phyloP scores from a whole-genome alignment of 345 rosid genomes.

The Ceriops zippeliana region DNA sequence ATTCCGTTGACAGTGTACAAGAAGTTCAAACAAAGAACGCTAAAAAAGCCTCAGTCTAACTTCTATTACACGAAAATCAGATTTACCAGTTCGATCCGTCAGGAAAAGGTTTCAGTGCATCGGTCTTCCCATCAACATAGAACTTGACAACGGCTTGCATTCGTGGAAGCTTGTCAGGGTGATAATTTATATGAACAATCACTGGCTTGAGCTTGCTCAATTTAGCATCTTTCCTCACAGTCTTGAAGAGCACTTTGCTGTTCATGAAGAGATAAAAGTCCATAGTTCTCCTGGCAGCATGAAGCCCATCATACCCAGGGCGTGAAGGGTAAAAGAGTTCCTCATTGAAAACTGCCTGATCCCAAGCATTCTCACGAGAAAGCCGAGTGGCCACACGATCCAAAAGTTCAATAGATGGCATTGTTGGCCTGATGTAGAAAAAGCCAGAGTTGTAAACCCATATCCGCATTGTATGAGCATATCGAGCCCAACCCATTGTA shows the following conservation, averaged over 20 bases:
- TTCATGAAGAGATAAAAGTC: conserved; percentile 32
- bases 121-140: conserved; percentile 23
- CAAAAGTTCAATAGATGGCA: conserved; percentile 31
- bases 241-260: conserved; percentile 34
- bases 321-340: conserved; percentile 33
- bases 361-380: conserved; percentile 26
- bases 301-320: conserved; percentile 23
- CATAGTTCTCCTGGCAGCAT: conserved; percentile 33
- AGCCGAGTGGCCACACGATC: conserved; percentile 29
- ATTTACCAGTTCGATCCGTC: conserved; percentile 27
- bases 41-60: too few species aligned
- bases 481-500: conserved; percentile 32
- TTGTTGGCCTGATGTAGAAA: conserved; percentile 32
- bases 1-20: too few species aligned
- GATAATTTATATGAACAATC: conserved; percentile 28
- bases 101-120: conserved; percentile 28
- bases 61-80: too few species aligned
- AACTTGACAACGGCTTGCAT: conserved; percentile 29
- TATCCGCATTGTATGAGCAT: conserved; percentile 34
- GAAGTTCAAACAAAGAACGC: too few species aligned
- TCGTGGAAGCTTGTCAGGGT: conserved; percentile 32
- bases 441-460: conserved; percentile 33
- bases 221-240: conserved; percentile 26
- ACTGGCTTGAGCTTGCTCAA: conserved; percentile 31
- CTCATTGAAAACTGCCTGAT: conserved; percentile 35